phyloP scores from a whole-genome alignment of 331 rosid species.

The Acacia concinna region DNA sequence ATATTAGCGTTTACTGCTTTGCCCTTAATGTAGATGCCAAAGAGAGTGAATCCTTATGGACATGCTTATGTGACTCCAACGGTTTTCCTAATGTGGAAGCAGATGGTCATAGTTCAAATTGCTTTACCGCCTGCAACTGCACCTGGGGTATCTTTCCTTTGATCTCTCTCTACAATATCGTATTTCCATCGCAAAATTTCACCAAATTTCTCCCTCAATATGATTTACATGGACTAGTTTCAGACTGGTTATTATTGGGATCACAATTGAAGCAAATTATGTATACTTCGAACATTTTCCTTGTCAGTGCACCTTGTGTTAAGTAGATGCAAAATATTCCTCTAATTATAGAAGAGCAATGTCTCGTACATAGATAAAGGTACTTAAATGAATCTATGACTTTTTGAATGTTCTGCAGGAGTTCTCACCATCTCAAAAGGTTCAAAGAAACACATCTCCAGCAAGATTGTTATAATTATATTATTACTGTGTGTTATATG shows the following conservation, averaged over 20 bases:
- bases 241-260: slow-evolving; percentile 2
- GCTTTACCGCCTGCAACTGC: slow-evolving; percentile 87
- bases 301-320: neutral
- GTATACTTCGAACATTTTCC: neutral
- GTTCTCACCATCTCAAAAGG: slow-evolving; percentile 38
- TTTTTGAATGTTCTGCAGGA: slow-evolving; percentile 61
- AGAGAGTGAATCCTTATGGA: slow-evolving; percentile 56
- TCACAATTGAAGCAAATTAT: neutral
- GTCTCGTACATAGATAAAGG: neutral
- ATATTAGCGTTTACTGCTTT: slow-evolving; percentile 22
- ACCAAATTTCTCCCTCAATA: slow-evolving; percentile 4
- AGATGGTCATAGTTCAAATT: slow-evolving; percentile 43
- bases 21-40: slow-evolving; percentile 51
- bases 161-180: slow-evolving; percentile 20
- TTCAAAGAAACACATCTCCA: slow-evolving; percentile 62
- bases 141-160: slow-evolving; percentile 59
- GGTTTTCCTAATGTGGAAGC: slow-evolving; percentile 76
- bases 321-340: neutral
- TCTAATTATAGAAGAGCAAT: neutral
- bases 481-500: slow-evolving; percentile 54
- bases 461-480: slow-evolving; percentile 60
- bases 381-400: slow-evolving; percentile 28
- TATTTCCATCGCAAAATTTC: neutral
- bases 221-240: slow-evolving; percentile 5
- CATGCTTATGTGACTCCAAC: slow-evolving; percentile 66